Evolutionary conservation across 2,329 filamentous ascomycete genomes (phyloP), one percentile per base, ranked within the genome.

Genomic region (Fusarium buharicum): DNA sequence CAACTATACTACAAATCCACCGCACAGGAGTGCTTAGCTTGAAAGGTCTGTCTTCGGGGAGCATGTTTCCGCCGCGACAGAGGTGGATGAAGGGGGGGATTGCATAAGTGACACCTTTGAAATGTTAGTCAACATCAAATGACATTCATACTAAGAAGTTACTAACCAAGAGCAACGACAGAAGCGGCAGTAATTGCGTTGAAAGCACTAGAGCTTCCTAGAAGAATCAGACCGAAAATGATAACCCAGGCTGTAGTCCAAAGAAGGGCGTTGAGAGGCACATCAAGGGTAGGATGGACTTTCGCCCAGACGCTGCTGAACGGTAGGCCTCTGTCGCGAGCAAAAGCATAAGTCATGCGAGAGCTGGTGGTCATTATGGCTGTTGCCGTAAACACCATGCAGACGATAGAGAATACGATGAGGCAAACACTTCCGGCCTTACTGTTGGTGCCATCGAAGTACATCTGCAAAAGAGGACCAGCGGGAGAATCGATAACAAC

Each of bases 31-130:
- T 61, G 27, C 72, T 69, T 16, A 80, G 70, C 62, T 74, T 77
- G 66, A 79, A 81, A 0, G 72, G 62, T 4, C 75, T 59, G 18
- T 64, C 55, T 40, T 83, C 81, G 0, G 90, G 90, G 9, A 92
- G 79, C 78, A 86, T 86, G 45, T 80, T 85, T 8, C 89, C 83
- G 8, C 89, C 88, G 1, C 87, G 84, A 2, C 90, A 72, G 53
- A 86, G 83, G 66, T 92, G 90, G 69, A 93, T 87, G 1, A 83
- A 78, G 28, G 90, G 85, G 0, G 91, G 91, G 28, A 93, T 91
- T 10, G 85, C 90, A 69, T 93, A 93, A 1, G 89, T 90, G 14
- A 93, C 78, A 8, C 56, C 56, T 59, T 37, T 47, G 14, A 12
- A 11, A 40, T 38, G 22, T 59, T 54, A 59, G 56, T 44, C 88